Percentiles rank a stretch among this genome's conserved stretches.
These are phyloP conservation scores for Paramecium sexaurelia DNA, from an alignment of 73 alveolate species.

Conservation along the genomic window DNA sequence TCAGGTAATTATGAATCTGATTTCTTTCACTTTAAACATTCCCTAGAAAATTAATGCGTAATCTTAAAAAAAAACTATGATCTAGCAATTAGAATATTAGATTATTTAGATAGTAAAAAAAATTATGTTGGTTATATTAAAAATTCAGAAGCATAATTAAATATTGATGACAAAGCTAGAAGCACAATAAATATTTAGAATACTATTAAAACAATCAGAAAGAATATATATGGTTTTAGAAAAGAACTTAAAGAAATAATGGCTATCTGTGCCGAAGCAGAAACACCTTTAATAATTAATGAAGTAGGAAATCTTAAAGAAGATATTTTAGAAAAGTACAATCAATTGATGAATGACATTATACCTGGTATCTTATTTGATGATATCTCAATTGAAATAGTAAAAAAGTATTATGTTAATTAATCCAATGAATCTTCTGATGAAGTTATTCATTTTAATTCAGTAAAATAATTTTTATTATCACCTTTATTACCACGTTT, in stretches of 20 bases:
- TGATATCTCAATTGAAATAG: not conserved
- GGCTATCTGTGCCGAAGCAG: not conserved
- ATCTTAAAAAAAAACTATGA: not conserved
- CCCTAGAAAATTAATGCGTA: not conserved
- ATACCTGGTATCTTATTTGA: constrained; percentile 5
- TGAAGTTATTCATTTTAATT: not conserved
- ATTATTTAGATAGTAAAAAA: not conserved
- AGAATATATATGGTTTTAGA: not conserved
- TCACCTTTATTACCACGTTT: not conserved
- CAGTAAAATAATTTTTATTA: not conserved
- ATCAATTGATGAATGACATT: not conserved
- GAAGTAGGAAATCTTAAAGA: not conserved
- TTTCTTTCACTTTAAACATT: not conserved
- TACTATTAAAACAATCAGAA: not conserved
- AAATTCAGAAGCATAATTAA: not conserved
- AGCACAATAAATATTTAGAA: not conserved
- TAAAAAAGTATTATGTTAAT: not conserved
- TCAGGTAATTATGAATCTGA: not conserved
- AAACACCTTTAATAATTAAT: not conserved
- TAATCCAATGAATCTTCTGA: not conserved
- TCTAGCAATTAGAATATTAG: not conserved
- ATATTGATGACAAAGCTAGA: not conserved
- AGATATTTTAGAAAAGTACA: not conserved
- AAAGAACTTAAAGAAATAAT: constrained; percentile 2
- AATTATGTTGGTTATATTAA: not conserved